Conservation (phyloP, 2,329 filamentous ascomycete genomes). For the Aspergillus tanneri region DNA sequence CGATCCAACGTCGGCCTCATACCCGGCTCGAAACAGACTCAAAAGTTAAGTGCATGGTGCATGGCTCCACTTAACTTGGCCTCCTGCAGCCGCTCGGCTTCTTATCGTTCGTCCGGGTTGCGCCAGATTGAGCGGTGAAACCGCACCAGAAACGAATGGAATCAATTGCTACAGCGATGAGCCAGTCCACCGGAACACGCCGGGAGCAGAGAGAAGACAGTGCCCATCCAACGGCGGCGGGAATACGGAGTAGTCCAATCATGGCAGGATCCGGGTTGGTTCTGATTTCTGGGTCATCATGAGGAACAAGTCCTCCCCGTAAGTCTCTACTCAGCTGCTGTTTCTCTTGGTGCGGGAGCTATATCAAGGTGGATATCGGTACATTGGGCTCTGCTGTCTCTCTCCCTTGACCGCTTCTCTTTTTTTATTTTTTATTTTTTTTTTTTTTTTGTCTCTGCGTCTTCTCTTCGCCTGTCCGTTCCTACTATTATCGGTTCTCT, state of each 20-base stretch:
- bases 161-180: constrained; percentile 14
- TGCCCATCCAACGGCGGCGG: too few relatives aligned
- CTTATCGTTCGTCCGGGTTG: constrained; percentile 25
- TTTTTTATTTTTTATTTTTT: neutral
- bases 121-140: constrained; percentile 28
- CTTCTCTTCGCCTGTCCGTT: constrained; percentile 5
- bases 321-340: constrained; percentile 3
- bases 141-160: constrained; percentile 18
- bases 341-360: neutral
- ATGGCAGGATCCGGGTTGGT: too few relatives aligned
- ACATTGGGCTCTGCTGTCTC: constrained; percentile 18
- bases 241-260: too few relatives aligned
- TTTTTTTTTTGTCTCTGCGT: constrained; percentile 5
- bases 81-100: constrained; percentile 17
- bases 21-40: constrained; percentile 18
- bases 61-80: constrained; percentile 20
- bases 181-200: constrained; percentile 27
- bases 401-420: constrained; percentile 22
- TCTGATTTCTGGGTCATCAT: constrained; percentile 11
- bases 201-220: constrained; percentile 20
- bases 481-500: constrained; percentile 13
- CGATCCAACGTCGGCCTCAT: constrained; percentile 16
- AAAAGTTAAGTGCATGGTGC: constrained; percentile 22
- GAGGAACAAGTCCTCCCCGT: constrained; percentile 12
- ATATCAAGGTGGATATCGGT: constrained; percentile 15